Conservation (phyloP, 306 rosid genomes). For the Boehmeria nivea region DNA sequence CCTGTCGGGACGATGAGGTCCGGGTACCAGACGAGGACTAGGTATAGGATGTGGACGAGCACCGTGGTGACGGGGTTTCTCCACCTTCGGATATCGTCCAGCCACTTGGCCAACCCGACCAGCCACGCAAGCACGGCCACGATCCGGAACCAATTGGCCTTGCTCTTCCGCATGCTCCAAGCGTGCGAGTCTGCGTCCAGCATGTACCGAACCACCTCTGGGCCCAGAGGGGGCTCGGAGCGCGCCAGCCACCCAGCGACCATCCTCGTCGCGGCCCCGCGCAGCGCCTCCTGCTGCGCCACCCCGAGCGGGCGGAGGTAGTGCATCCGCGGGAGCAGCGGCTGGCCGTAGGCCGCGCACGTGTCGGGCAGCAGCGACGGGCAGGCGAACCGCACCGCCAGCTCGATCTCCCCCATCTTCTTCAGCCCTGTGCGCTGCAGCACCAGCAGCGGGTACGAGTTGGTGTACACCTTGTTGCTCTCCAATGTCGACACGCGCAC, state of each 20-base stretch:
- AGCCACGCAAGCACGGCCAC: constrained; percentile 87
- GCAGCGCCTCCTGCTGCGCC: constrained; percentile 78
- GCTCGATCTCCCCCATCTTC: constrained; percentile 84
- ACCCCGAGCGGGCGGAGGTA: constrained; percentile 85
- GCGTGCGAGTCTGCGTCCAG: constrained; percentile 84
- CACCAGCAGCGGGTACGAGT: constrained; percentile 64
- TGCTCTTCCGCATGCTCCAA: constrained; percentile 94
- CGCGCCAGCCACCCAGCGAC: constrained; percentile 76
- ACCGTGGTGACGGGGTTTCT: constrained; percentile 73
- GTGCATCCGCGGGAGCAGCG: constrained; percentile 80
- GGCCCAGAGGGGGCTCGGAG: constrained; percentile 79
- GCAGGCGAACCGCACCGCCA: constrained; percentile 78
- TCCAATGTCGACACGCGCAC: constrained; percentile 86
- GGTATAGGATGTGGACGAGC: constrained; percentile 59
- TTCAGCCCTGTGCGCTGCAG: constrained; percentile 55
- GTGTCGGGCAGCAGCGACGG: constrained; percentile 72
- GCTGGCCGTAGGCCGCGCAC: constrained; percentile 67
- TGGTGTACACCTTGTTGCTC: constrained; percentile 72
- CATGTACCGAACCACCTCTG: constrained; percentile 88
- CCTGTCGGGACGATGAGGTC: constrained; percentile 86
- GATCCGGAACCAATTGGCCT: constrained; percentile 88
- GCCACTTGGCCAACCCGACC: constrained; percentile 84
- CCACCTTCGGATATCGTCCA: constrained; percentile 77
- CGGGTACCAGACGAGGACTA: constrained; percentile 97
- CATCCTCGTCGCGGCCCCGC: constrained; percentile 72